Conservation (phyloP, 306 rosid species). For the Rubus idaeus region DNA sequence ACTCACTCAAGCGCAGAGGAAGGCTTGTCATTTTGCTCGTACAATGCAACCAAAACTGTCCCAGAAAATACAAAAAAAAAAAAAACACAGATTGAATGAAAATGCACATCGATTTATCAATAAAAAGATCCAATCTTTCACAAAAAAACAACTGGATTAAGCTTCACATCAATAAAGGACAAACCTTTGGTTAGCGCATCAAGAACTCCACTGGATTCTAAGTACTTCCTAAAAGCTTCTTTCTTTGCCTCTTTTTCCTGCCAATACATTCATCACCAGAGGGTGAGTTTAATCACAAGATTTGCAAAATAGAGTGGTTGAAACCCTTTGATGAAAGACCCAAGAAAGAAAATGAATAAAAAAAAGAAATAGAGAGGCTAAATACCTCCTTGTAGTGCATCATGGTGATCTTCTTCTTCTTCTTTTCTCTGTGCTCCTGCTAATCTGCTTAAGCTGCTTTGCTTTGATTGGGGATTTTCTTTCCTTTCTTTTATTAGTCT, state of each 20-base stretch:
- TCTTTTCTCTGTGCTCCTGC: background rate
- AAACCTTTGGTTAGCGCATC: conserved; percentile 96
- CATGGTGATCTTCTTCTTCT: conserved; percentile 42
- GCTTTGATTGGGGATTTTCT: background rate
- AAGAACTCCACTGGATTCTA: conserved; percentile 87
- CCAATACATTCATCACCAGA: background rate
- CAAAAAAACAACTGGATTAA: background rate
- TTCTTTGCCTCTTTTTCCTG: conserved; percentile 94
- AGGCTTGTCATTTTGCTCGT: conserved; percentile 97
- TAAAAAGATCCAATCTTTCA: background rate
- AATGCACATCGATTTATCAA: background rate
- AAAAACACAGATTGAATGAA: background rate
- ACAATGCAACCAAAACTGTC: conserved; percentile 82
- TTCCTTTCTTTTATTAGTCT: background rate
- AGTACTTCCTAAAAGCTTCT: conserved; percentile 87
- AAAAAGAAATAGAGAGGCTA: background rate
- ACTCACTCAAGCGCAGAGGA: conserved; percentile 90
- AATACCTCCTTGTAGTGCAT: conserved; percentile 70
- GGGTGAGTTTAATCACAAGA: background rate
- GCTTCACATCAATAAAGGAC: background rate
- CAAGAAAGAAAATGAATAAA: background rate
- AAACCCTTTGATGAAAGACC: background rate
- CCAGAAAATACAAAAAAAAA: conserved; percentile 9
- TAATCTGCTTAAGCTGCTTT: background rate
- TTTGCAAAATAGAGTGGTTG: background rate